Percentiles rank a stretch among this genome's conserved stretches.
Evolutionary conservation across 495 filamentous ascomycete species (phyloP).

Genomic region (Pseudevernia furfuracea): DNA sequence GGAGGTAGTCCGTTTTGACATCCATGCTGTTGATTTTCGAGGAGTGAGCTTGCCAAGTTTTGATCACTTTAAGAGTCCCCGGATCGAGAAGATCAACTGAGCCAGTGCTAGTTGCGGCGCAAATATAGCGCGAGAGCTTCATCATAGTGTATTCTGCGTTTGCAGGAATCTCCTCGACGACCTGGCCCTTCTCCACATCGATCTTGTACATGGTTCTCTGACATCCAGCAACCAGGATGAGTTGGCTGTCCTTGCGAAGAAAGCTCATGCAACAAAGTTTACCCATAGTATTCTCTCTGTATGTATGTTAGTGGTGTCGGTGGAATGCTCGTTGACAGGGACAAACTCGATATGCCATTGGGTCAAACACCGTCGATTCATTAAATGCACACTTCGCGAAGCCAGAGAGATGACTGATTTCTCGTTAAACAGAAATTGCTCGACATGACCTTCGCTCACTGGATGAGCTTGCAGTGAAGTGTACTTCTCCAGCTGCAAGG

Average conservation of each 20-base stretch:
- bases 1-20: constrained; percentile 78
- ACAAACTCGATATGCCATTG: constrained; percentile 74
- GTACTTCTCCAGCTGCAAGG: constrained; percentile 60
- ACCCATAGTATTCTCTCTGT: constrained; percentile 63
- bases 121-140: constrained; percentile 83
- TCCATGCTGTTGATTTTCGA: constrained; percentile 91
- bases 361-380: constrained; percentile 66
- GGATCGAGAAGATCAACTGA: constrained; percentile 80
- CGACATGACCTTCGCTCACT: constrained; percentile 58
- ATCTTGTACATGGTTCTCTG: constrained; percentile 84
- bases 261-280: constrained; percentile 91
- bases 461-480: constrained; percentile 69
- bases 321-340: background rate
- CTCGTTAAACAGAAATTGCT: constrained; percentile 78
- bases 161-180: constrained; percentile 66
- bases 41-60: constrained; percentile 79
- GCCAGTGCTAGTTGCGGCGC: constrained; percentile 79
- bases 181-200: constrained; percentile 75
- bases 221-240: constrained; percentile 79
- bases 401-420: constrained; percentile 77
- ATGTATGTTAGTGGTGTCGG: constrained; percentile 1
- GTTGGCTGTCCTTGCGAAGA: constrained; percentile 68
- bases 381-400: constrained; percentile 74
- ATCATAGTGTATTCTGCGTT: constrained; percentile 78
- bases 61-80: constrained; percentile 63